Base-by-base conservation (phyloP, 2,329 filamentous ascomycete genomes). In the Chaetomiaceae sp. region DNA sequence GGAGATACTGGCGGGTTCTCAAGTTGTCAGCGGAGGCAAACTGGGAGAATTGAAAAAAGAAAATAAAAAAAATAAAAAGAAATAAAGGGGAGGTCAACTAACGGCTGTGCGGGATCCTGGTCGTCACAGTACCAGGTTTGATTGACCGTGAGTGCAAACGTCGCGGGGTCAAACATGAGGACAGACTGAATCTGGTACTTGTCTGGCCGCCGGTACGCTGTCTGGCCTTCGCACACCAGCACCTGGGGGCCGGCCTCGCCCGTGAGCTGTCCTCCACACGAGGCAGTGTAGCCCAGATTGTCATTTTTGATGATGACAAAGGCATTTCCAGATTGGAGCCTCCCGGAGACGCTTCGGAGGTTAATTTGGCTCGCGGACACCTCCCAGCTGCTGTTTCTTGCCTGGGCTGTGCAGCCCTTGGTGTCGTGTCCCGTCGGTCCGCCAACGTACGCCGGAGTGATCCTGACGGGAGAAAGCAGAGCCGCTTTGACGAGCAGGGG, bases 71-170 rank as follows among this genome's bases (percentile, higher is more conserved):
- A n/a, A n/a, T n/a, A n/a, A n/a, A n/a, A n/a, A n/a, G n/a, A n/a
- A n/a, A n/a, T n/a, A n/a, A 36, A 34, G n/a, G 8, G 14, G 14
- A 18, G 21, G 38, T 10, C 9, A 5, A 48, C 60, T 41, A 48
- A 64, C 61, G 62, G 62, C 10, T 51, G 48, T 2, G 53, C 56
- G 1, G 57, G 53, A 43, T 59, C 55, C 9, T 48, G 49, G 37
- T 62, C 59, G 41, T 63, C 61, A 29, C 62, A 65, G 46, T 51
- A 65, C 62, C 62, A 65, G 8, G 62, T 63, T 46, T 65, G 55
- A 41, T 60, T 61, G 23, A 63, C 32, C 1, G 37, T 53, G 3
- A 63, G 51, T 0, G 13, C 37, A 11, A 56, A 49, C 2, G 48
- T 61, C 2, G 25, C 33, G 10, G 59, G 58, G 9, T 59, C 56